These are phyloP conservation scores for Nemania serpens DNA, from an alignment of 2,329 filamentous ascomycete species.

Conservation along the genomic window DNA sequence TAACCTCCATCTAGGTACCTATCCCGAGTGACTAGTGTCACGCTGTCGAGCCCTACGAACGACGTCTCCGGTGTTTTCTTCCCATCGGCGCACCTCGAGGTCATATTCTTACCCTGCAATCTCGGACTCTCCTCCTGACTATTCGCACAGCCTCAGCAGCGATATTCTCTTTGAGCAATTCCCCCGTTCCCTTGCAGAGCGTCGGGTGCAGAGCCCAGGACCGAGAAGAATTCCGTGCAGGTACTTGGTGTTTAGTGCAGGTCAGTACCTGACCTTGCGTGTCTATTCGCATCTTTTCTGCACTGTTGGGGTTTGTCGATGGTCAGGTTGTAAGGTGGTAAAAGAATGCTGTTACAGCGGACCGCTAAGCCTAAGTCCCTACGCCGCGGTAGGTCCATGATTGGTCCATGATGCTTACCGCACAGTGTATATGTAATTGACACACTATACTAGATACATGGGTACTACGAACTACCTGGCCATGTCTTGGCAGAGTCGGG, in stretches of 20 bases:
- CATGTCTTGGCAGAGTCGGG: constrained; percentile 20
- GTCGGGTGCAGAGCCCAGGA: constrained; percentile 3
- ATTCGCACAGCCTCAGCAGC: constrained; percentile 25
- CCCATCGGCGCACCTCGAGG: background rate
- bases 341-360: background rate
- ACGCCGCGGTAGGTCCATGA: too few species aligned
- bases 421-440: background rate
- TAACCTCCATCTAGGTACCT: background rate
- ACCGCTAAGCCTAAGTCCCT: background rate
- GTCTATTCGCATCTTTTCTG: too few species aligned
- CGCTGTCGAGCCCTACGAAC: constrained; percentile 22
- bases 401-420: background rate
- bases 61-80: constrained; percentile 2
- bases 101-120: constrained; percentile 17
- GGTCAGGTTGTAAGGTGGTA: too few species aligned
- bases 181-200: constrained; percentile 21
- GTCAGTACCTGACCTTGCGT: too few species aligned
- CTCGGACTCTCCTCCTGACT: constrained; percentile 22
- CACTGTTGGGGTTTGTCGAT: background rate
- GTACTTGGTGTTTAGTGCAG: background rate
- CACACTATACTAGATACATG: background rate
- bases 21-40: background rate
- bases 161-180: constrained; percentile 24
- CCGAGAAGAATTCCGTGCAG: constrained; percentile 1
- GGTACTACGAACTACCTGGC: background rate